A percentile compares a stretch with the other conserved stretches of the same genome.
Conservation (phyloP, 805 yeast genomes). For the Candida arabinofermentans region DNA sequence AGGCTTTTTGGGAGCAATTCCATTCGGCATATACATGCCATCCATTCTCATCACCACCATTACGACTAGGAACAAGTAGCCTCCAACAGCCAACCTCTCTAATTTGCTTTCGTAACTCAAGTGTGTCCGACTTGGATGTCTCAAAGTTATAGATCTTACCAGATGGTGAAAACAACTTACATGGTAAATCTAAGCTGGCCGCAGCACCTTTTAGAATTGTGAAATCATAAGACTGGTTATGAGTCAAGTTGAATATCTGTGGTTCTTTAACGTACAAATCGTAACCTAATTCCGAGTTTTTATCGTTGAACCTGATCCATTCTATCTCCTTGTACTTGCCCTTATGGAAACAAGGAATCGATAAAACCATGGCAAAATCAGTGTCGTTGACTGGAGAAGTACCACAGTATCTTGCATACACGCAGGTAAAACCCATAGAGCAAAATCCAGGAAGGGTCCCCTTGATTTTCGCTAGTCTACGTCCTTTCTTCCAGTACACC, state of each 20-base stretch:
- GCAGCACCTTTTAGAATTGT: conserved; percentile 56
- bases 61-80: conserved; percentile 54
- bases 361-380: conserved; percentile 66
- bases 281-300: conserved; percentile 55
- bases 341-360: conserved; percentile 69
- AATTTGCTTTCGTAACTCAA: conserved; percentile 57
- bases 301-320: conserved; percentile 63
- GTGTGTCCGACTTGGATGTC: conserved; percentile 45
- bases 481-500: conserved; percentile 61
- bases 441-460: conserved; percentile 73
- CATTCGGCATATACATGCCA: conserved; percentile 94
- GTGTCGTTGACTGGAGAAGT: conserved; percentile 16
- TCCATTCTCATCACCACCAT: conserved; percentile 66
- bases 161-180: conserved; percentile 68
- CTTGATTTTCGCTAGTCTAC: conserved; percentile 71
- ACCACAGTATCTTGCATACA: conserved; percentile 45
- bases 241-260: conserved; percentile 60
- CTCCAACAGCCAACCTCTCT: conserved; percentile 80
- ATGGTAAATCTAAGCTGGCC: conserved; percentile 49
- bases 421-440: conserved; percentile 65
- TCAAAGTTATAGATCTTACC: conserved; percentile 67
- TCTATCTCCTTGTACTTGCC: conserved; percentile 61
- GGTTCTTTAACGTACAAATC: conserved; percentile 86
- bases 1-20: conserved; percentile 45
- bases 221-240: conserved; percentile 61